phyloP scores from a whole-genome alignment of 2,329 filamentous ascomycete species.

The Talaromyces pinophilus region DNA sequence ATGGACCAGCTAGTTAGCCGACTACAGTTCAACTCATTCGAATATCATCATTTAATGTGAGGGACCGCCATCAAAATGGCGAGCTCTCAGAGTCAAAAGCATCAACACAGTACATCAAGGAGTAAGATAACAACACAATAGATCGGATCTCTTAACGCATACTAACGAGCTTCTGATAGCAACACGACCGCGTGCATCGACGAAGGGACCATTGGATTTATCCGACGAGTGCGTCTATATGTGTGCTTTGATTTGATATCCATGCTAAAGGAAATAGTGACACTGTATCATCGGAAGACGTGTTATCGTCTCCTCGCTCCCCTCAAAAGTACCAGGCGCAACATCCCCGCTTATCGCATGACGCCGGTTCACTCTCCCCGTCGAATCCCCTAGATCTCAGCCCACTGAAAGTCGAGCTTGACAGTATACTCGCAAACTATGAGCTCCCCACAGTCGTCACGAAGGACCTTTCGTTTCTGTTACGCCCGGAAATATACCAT shows the following conservation, averaged over 20 bases:
- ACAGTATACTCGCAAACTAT: slow-evolving; percentile 33
- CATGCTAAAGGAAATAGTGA: slow-evolving; percentile 32
- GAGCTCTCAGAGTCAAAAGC: slow-evolving; percentile 28
- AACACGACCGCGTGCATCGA: slow-evolving; percentile 53
- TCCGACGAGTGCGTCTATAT: slow-evolving; percentile 64
- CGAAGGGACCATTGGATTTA: slow-evolving; percentile 74
- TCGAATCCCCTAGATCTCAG: slow-evolving; percentile 39
- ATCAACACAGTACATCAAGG: slow-evolving; percentile 40
- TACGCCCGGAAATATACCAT: slow-evolving; percentile 80
- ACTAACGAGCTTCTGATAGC: slow-evolving; percentile 31
- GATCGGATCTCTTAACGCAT: not conserved
- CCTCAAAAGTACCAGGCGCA: slow-evolving; percentile 23
- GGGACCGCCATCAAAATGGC: slow-evolving; percentile 27
- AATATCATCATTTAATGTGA: not conserved
- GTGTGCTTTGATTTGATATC: not conserved
- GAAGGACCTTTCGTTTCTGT: slow-evolving; percentile 78
- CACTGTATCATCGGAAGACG: slow-evolving; percentile 27
- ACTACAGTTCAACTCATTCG: not conserved
- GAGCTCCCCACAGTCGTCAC: slow-evolving; percentile 46
- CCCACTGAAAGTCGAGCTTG: slow-evolving; percentile 21
- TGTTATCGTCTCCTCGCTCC: slow-evolving; percentile 23
- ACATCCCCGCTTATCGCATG: slow-evolving; percentile 25
- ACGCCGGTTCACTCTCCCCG: slow-evolving; percentile 33
- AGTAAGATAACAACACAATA: slow-evolving; percentile 31
- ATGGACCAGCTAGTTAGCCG: not conserved